phyloP scores from a whole-genome alignment of 768 basidiomycete species.

The Brasilioporus rufonigricans region DNA sequence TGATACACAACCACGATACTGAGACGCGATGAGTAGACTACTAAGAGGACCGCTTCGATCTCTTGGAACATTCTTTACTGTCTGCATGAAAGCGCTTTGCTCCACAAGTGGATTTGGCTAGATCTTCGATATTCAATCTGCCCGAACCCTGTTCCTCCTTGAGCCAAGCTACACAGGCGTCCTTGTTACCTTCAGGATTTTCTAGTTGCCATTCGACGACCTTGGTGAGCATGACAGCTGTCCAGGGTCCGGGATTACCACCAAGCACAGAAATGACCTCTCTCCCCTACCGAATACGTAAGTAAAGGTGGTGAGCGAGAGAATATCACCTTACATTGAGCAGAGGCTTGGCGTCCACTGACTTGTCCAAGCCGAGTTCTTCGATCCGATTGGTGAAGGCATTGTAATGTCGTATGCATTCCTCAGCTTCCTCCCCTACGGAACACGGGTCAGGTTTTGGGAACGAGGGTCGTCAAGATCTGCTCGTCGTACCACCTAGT shows the following conservation, averaged over 20 bases:
- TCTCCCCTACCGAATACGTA: slow-evolving; percentile 54
- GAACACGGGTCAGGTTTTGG: slow-evolving; percentile 1
- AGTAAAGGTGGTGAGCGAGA: neutral
- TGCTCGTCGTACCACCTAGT: slow-evolving; percentile 38
- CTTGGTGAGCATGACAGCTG: slow-evolving; percentile 56
- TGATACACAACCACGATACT: neutral
- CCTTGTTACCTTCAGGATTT: slow-evolving; percentile 63
- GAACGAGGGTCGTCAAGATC: neutral
- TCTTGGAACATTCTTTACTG: slow-evolving; percentile 26
- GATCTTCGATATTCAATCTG: slow-evolving; percentile 36
- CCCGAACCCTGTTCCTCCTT: slow-evolving; percentile 48
- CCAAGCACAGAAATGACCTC: slow-evolving; percentile 57
- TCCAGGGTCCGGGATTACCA: slow-evolving; percentile 68
- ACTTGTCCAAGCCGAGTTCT: slow-evolving; percentile 55
- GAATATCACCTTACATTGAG: slow-evolving; percentile 61
- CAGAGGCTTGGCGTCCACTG: slow-evolving; percentile 68
- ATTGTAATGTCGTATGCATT: slow-evolving; percentile 64
- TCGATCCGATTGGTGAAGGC: slow-evolving; percentile 57
- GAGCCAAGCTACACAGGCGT: slow-evolving; percentile 72
- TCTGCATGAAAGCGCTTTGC: slow-evolving; percentile 26
- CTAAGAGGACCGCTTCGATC: slow-evolving; percentile 26
- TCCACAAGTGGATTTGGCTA: slow-evolving; percentile 16
- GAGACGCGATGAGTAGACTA: neutral
- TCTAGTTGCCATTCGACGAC: slow-evolving; percentile 86
- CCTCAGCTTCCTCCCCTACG: slow-evolving; percentile 43